Percentiles rank a stretch among this genome's conserved stretches.
Conservation (phyloP, 345 rosid genomes). For the Psidium guajava region DNA sequence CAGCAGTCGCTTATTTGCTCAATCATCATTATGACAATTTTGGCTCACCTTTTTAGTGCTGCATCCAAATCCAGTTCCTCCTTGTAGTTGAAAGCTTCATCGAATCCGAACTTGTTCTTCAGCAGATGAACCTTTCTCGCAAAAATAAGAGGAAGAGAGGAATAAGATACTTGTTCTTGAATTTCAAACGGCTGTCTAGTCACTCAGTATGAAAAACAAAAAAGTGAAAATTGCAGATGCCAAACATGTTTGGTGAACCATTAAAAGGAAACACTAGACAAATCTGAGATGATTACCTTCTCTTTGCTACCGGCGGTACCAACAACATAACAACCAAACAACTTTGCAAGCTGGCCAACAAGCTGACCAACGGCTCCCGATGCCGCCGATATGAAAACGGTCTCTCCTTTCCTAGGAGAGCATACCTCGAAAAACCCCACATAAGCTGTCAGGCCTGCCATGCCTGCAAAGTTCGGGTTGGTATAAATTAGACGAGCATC, state of each 20-base stretch:
- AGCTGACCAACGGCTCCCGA: conserved; percentile 49
- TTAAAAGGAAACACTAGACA: too few species aligned
- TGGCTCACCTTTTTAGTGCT: conserved; percentile 42
- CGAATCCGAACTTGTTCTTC: conserved; percentile 52
- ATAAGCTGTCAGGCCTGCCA: too few species aligned
- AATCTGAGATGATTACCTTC: conserved; percentile 6
- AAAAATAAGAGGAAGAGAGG: background rate
- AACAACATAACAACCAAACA: conserved; percentile 40
- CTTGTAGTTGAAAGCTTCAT: conserved; percentile 71
- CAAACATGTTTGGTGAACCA: too few species aligned
- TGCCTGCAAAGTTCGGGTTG: too few species aligned
- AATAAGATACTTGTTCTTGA: too few species aligned
- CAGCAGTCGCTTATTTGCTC: too few species aligned
- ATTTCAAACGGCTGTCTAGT: too few species aligned
- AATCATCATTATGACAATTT: too few species aligned
- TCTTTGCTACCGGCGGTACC: conserved; percentile 35
- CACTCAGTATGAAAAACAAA: too few species aligned
- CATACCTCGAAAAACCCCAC: conserved; percentile 38
- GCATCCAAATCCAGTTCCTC: conserved; percentile 41
- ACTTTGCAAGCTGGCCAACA: conserved; percentile 48
- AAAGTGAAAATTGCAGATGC: too few species aligned
- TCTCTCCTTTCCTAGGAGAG: conserved; percentile 36
- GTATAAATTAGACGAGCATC: too few species aligned
- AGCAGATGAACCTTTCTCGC: conserved; percentile 42
- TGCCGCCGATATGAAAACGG: conserved; percentile 38